phyloP scores from a whole-genome alignment of 345 rosid species.

The Brassica cretica region DNA sequence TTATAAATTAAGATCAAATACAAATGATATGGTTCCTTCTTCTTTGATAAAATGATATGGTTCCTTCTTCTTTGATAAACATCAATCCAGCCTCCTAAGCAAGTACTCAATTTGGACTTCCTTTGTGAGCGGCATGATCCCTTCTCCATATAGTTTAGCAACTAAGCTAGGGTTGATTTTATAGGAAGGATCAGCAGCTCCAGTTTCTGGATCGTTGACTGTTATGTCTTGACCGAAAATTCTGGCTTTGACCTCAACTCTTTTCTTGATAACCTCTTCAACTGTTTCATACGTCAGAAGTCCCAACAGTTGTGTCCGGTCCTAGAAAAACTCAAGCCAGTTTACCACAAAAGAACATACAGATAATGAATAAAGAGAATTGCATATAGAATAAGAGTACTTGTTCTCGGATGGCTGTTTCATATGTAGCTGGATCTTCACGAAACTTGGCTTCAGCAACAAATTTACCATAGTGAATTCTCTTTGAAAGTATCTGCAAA shows the following conservation, averaged over 20 bases:
- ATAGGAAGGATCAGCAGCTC: constrained; percentile 43
- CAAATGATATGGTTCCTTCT: not conserved
- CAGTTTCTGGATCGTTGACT: constrained; percentile 18
- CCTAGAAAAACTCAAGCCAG: constrained; percentile 44
- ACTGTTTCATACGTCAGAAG: constrained; percentile 52
- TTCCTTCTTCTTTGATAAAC: not conserved
- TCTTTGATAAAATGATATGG: not conserved
- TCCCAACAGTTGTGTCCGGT: constrained; percentile 47
- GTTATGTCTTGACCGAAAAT: constrained; percentile 49
- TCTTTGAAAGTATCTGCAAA: constrained; percentile 60
- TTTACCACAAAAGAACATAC: not conserved
- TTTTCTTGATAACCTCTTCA: constrained; percentile 53
- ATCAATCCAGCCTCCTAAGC: constrained; percentile 58
- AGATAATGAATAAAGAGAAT: constrained; percentile 3
- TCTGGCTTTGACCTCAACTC: constrained; percentile 61
- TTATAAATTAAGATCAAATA: constrained; percentile 17
- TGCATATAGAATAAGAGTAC: constrained; percentile 27
- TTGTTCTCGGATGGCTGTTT: constrained; percentile 56
- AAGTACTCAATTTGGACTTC: constrained; percentile 68
- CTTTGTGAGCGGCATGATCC: constrained; percentile 76
- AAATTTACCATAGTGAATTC: constrained; percentile 57
- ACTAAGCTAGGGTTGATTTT: constrained; percentile 59
- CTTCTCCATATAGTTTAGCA: constrained; percentile 50
- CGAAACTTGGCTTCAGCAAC: constrained; percentile 74
- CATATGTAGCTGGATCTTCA: constrained; percentile 46